Evolutionary conservation across 345 rosid genomes (phyloP).

Genomic region (Iberis pinnata): DNA sequence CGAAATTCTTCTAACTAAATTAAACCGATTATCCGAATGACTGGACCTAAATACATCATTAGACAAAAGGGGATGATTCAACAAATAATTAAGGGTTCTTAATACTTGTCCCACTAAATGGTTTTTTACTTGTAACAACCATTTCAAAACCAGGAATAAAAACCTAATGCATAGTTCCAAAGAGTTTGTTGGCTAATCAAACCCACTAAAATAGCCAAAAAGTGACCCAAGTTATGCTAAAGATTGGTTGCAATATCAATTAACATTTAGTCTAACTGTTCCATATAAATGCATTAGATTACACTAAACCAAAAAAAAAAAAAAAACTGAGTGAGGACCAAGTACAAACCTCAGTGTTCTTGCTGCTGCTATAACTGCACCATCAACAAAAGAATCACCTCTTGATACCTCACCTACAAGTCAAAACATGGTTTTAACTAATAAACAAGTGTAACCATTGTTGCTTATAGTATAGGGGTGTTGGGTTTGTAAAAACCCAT

Average conservation of each 20-base stretch:
- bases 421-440: no score
- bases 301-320: constrained; percentile 11
- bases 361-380: constrained; percentile 86
- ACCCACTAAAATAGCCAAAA: constrained; percentile 10
- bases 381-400: constrained; percentile 60
- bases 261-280: constrained; percentile 10
- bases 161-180: constrained; percentile 22
- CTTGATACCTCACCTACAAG: constrained; percentile 42
- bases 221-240: background rate
- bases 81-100: constrained; percentile 4
- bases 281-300: constrained; percentile 9
- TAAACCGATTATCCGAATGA: no score
- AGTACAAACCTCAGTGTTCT: constrained; percentile 37
- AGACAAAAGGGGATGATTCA: background rate
- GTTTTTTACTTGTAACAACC: constrained; percentile 21
- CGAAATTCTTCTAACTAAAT: no score
- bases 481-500: no score
- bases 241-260: background rate
- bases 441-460: no score
- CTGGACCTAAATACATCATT: no score
- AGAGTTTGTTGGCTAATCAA: constrained; percentile 28
- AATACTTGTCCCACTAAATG: constrained; percentile 21
- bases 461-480: no score
- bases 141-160: constrained; percentile 13
- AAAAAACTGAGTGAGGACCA: constrained; percentile 3